Evolutionary conservation across 2,329 filamentous ascomycete genomes (phyloP).

Genomic region (Rosellinia necatrix): DNA sequence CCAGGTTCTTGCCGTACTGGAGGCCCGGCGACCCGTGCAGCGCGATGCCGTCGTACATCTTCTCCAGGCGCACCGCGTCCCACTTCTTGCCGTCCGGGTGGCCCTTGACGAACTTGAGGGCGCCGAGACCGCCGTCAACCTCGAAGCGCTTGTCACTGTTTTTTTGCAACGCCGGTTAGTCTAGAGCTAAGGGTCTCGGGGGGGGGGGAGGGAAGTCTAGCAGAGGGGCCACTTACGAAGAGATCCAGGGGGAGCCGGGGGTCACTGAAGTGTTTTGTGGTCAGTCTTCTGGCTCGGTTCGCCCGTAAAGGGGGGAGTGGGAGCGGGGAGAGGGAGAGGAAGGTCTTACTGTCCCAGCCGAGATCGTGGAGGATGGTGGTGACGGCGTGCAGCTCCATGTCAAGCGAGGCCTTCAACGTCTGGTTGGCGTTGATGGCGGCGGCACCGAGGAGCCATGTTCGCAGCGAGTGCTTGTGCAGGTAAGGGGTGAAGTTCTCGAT

Average conservation of each 20-base stretch:
- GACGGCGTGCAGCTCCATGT: slow-evolving; percentile 24
- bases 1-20: slow-evolving; percentile 15
- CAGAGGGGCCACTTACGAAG: slow-evolving; percentile 14
- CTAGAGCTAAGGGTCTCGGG: too few relatives aligned
- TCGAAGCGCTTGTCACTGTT: slow-evolving; percentile 24
- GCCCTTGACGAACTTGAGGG: slow-evolving; percentile 21
- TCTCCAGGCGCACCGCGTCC: slow-evolving; percentile 20
- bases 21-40: slow-evolving; percentile 21
- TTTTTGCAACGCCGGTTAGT: not conserved
- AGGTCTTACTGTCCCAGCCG: slow-evolving; percentile 28
- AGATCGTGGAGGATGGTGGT: slow-evolving; percentile 24
- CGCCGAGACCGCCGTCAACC: slow-evolving; percentile 21
- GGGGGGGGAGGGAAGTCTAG: too few relatives aligned
- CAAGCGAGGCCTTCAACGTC: slow-evolving; percentile 14
- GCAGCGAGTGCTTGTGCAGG: slow-evolving; percentile 21
- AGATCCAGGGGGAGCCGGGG: slow-evolving; percentile 21
- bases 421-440: slow-evolving; percentile 26
- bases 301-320: not conserved
- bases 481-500: slow-evolving; percentile 22
- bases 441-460: slow-evolving; percentile 22
- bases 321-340: too few relatives aligned
- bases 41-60: slow-evolving; percentile 24
- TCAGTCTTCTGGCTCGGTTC: slow-evolving; percentile 7
- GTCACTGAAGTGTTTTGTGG: slow-evolving; percentile 15
- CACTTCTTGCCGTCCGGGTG: slow-evolving; percentile 17